Conservation (phyloP, 371 early-diverging fungal species). For the Mucor irregularis region DNA sequence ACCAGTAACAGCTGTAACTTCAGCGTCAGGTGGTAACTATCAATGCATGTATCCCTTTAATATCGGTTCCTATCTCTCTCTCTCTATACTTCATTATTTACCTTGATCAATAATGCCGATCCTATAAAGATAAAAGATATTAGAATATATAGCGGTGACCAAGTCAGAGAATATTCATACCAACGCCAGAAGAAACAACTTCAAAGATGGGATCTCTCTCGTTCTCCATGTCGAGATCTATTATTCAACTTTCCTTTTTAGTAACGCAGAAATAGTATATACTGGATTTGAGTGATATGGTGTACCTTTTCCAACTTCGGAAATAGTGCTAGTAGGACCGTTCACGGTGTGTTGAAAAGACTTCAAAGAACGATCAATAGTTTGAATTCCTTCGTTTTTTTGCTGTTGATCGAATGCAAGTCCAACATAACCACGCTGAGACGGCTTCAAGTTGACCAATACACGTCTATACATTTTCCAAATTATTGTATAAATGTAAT, state of each 20-base stretch:
- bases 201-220: conserved; percentile 62
- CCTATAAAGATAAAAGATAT: conserved; percentile 21
- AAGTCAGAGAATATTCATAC: too few relatives aligned
- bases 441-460: conserved; percentile 2
- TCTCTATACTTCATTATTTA: conserved; percentile 26
- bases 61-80: too few relatives aligned
- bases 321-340: conserved; percentile 18
- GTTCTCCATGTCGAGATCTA: conserved; percentile 46
- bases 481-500: too few relatives aligned
- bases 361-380: conserved; percentile 28
- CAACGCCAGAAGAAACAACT: conserved; percentile 59
- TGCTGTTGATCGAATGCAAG: conserved; percentile 25
- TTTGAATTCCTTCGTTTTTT: conserved; percentile 9
- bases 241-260: neutral
- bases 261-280: neutral
- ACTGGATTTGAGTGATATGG: too few relatives aligned
- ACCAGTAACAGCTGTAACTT: conserved; percentile 63
- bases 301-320: conserved; percentile 25
- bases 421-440: conserved; percentile 25
- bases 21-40: conserved; percentile 62
- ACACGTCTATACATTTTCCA: conserved; percentile 23
- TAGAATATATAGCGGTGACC: too few relatives aligned
- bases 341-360: conserved; percentile 22
- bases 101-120: conserved; percentile 48
- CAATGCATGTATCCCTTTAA: too few relatives aligned